These are phyloP conservation scores for Chamaenerion angustifolium DNA, from an alignment of 345 rosid genomes.

Conservation along the genomic window DNA sequence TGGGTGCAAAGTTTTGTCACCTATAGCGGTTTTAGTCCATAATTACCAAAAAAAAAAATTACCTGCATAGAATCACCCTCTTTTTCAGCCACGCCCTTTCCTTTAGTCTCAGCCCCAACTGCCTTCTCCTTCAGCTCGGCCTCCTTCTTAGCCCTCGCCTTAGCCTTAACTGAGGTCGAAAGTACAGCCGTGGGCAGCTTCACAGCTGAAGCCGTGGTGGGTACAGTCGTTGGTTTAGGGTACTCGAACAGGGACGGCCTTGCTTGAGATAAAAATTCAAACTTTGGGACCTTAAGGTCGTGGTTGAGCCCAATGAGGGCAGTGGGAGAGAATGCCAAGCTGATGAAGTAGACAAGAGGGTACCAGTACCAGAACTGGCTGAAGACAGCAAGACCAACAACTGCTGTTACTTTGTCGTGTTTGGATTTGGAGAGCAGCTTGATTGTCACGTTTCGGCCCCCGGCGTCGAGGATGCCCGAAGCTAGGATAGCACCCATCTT, in stretches of 20 bases:
- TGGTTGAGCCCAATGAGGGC: constrained; percentile 89
- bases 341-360: constrained; percentile 86
- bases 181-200: constrained; percentile 93
- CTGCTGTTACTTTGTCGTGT: constrained; percentile 94
- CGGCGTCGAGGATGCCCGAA: constrained; percentile 94
- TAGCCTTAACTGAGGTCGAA: constrained; percentile 95
- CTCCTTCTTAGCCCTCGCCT: constrained; percentile 95
- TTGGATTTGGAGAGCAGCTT: constrained; percentile 89
- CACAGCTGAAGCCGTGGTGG: constrained; percentile 68
- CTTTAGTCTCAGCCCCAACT: constrained; percentile 46
- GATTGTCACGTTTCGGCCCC: constrained; percentile 98
- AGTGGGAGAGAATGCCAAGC: constrained; percentile 91
- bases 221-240: constrained; percentile 82
- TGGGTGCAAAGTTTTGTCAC: too few species aligned
- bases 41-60: too few species aligned
- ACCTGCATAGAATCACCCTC: constrained; percentile 98
- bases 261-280: constrained; percentile 85
- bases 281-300: constrained; percentile 85
- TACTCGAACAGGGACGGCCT: constrained; percentile 93
- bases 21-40: too few species aligned
- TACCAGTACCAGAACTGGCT: constrained; percentile 99
- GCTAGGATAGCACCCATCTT: constrained; percentile 99
- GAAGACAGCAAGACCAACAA: constrained; percentile 95
- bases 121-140: constrained; percentile 90
- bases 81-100: constrained; percentile 58